Evolutionary conservation across 2,329 filamentous ascomycete genomes (phyloP).

Genomic region (Fusarium nodosum): DNA sequence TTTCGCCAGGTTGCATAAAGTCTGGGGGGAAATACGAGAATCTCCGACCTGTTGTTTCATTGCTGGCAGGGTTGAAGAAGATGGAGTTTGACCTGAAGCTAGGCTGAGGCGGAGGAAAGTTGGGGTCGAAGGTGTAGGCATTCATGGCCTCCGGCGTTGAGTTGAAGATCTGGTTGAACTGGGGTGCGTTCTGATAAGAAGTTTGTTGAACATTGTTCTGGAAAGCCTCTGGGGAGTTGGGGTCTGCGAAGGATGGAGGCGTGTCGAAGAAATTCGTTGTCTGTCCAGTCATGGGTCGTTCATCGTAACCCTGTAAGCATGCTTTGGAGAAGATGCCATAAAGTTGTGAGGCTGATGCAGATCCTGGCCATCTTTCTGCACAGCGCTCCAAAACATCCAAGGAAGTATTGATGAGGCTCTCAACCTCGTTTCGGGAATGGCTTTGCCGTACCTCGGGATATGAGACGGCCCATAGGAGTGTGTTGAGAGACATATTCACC

Average conservation of each 20-base stretch:
- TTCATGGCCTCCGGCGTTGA: conserved; percentile 67
- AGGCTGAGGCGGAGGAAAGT: conserved; percentile 61
- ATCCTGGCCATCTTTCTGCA: conserved; percentile 91
- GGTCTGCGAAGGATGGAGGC: conserved; percentile 52
- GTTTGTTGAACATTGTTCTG: conserved; percentile 53
- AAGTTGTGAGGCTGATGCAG: conserved; percentile 83
- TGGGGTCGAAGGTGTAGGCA: conserved; percentile 60
- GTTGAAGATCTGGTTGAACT: conserved; percentile 72
- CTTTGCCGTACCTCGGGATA: conserved; percentile 84
- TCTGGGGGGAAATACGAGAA: conserved; percentile 76
- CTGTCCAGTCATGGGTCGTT: conserved; percentile 53
- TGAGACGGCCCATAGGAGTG: conserved; percentile 90
- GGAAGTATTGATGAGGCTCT: conserved; percentile 79
- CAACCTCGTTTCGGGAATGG: conserved; percentile 80
- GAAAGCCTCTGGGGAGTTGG: conserved; percentile 52
- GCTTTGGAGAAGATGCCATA: conserved; percentile 89
- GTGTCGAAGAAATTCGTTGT: conserved; percentile 53
- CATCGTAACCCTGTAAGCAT: conserved; percentile 89
- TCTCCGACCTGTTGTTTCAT: conserved; percentile 67
- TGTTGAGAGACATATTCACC: conserved; percentile 92
- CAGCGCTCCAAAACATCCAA: conserved; percentile 84
- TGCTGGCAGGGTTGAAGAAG: conserved; percentile 70
- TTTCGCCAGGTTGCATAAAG: conserved; percentile 54
- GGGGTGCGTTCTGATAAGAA: conserved; percentile 63
- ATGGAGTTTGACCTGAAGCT: conserved; percentile 76